A percentile compares a stretch with the other conserved stretches of the same genome.
Conservation (phyloP, 2,329 filamentous ascomycete species). For the Neobulgaria alba region DNA sequence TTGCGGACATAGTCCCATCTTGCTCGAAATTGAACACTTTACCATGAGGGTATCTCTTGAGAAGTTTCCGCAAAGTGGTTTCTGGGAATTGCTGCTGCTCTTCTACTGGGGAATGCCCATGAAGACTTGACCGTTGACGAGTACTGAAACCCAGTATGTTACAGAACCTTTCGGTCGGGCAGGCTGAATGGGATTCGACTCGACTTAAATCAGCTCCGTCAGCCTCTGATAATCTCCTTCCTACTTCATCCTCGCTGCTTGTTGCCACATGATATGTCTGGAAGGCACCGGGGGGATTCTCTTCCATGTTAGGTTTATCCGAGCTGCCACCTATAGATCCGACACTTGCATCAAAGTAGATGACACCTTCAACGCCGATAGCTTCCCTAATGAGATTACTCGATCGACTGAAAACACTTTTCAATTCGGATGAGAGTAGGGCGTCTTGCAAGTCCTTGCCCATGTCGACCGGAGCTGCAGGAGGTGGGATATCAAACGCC, state of each 20-base stretch:
- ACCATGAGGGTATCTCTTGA: slow-evolving; percentile 27
- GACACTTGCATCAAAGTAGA: slow-evolving; percentile 26
- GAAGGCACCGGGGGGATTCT: slow-evolving; percentile 23
- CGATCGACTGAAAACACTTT: slow-evolving; percentile 22
- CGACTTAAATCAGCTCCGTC: slow-evolving; percentile 5
- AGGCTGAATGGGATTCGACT: slow-evolving; percentile 1
- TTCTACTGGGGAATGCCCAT: slow-evolving; percentile 16
- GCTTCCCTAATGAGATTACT: slow-evolving; percentile 28
- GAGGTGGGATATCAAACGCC: slow-evolving; percentile 18
- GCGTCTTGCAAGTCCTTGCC: slow-evolving; percentile 22
- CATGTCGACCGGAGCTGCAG: slow-evolving; percentile 4
- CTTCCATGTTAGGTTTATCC: slow-evolving; percentile 15
- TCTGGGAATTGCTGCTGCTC: slow-evolving; percentile 20
- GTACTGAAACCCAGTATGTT: slow-evolving; percentile 26
- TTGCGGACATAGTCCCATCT: slow-evolving; percentile 21
- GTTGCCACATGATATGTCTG: slow-evolving; percentile 9
- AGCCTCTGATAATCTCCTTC: slow-evolving; percentile 10
- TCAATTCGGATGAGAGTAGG: slow-evolving; percentile 21
- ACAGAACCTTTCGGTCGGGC: slow-evolving; percentile 17
- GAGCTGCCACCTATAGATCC: slow-evolving; percentile 23
- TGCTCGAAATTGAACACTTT: slow-evolving; percentile 27
- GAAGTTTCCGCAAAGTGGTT: slow-evolving; percentile 19
- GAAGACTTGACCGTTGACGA: slow-evolving; percentile 20
- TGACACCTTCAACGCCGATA: slow-evolving; percentile 24
- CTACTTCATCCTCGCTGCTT: slow-evolving; percentile 22